A percentile compares a stretch with the other conserved stretches of the same genome.
Evolutionary conservation across 2,329 filamentous ascomycete species (phyloP).

Genomic region (Calycina herbarum): DNA sequence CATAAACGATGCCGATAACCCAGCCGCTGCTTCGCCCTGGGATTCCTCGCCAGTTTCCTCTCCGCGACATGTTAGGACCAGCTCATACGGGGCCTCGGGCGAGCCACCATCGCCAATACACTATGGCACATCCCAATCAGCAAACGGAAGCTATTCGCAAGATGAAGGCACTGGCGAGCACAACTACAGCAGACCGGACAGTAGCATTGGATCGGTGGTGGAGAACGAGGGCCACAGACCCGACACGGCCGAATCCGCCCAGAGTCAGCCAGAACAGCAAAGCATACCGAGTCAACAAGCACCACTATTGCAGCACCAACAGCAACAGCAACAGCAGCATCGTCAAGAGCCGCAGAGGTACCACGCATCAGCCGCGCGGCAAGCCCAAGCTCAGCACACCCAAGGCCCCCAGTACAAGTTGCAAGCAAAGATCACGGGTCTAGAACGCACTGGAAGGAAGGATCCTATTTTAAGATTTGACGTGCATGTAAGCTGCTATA

Average conservation of each 20-base stretch:
- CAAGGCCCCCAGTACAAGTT: slow-evolving; percentile 76
- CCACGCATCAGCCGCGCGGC: slow-evolving; percentile 30
- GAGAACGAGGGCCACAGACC: slow-evolving; percentile 33
- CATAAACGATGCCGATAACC: slow-evolving; percentile 57
- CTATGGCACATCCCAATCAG: slow-evolving; percentile 25
- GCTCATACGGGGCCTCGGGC: slow-evolving; percentile 31
- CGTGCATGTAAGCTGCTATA: slow-evolving; percentile 71
- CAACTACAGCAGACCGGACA: slow-evolving; percentile 32
- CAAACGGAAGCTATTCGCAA: slow-evolving; percentile 28
- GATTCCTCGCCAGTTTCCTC: slow-evolving; percentile 39
- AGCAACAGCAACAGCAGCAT: slow-evolving; percentile 17
- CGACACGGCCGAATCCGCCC: slow-evolving; percentile 34
- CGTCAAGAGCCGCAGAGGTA: slow-evolving; percentile 38
- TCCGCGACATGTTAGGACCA: slow-evolving; percentile 33
- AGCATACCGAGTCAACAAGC: slow-evolving; percentile 27
- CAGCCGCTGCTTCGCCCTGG: slow-evolving; percentile 63
- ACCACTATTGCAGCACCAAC: slow-evolving; percentile 24
- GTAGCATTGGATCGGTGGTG: slow-evolving; percentile 28
- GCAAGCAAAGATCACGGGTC: slow-evolving; percentile 89
- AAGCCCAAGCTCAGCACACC: slow-evolving; percentile 40
- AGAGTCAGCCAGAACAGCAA: slow-evolving; percentile 28
- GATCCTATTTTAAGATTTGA: slow-evolving; percentile 94
- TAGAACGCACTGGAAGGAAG: slow-evolving; percentile 92
- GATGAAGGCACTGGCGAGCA: slow-evolving; percentile 31
- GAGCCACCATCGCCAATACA: slow-evolving; percentile 33